phyloP scores from a whole-genome alignment of 2,329 filamentous ascomycete species.

The Colletotrichum kahawae region DNA sequence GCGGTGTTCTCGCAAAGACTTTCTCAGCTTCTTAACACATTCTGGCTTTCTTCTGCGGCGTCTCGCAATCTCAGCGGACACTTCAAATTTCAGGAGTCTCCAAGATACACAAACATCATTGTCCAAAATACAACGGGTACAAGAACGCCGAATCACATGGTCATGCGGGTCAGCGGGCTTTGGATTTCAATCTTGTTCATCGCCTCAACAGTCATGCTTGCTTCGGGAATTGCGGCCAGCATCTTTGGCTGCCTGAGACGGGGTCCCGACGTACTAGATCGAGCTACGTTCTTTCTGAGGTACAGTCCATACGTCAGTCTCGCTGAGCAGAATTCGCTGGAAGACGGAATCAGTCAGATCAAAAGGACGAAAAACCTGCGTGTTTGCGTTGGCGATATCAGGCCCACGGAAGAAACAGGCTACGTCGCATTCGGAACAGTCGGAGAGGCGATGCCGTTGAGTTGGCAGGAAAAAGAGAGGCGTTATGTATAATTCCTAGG shows the following conservation, averaged over 20 bases:
- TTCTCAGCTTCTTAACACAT: neutral
- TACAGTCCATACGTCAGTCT: neutral
- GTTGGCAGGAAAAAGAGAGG: neutral
- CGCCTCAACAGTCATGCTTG: neutral
- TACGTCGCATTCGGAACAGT: neutral
- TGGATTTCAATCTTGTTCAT: neutral
- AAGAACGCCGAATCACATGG: neutral
- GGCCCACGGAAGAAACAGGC: neutral
- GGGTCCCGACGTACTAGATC: conserved; percentile 29
- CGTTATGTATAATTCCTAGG: too few species aligned
- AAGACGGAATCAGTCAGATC: neutral
- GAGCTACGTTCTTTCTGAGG: conserved; percentile 6
- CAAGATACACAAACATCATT: neutral
- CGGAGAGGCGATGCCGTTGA: neutral
- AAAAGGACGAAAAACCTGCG: neutral
- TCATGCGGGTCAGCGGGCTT: neutral
- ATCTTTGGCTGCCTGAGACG: conserved; percentile 30
- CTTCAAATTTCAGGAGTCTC: neutral
- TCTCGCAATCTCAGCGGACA: neutral
- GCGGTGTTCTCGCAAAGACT: neutral
- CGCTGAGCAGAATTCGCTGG: neutral
- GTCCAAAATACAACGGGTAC: neutral
- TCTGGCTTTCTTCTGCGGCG: neutral
- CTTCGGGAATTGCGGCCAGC: neutral
- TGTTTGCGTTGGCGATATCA: neutral